Evolutionary conservation across 257 asterid species (phyloP).

Genomic region (Solanum sitiens): DNA sequence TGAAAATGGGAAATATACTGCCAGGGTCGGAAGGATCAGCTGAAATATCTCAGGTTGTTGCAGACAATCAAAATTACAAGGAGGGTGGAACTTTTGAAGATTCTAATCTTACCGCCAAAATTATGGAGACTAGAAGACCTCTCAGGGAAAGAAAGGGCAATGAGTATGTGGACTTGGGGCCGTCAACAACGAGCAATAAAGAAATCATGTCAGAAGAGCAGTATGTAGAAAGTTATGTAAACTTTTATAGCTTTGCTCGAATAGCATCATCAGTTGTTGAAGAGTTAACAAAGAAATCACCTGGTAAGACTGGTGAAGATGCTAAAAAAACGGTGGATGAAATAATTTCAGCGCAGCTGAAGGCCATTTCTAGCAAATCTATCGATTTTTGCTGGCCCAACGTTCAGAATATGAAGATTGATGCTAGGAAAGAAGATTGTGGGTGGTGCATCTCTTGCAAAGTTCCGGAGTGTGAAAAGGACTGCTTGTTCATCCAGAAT

Average conservation of each 20-base stretch:
- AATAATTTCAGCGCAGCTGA: constrained; percentile 52
- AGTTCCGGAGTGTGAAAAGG: constrained; percentile 53
- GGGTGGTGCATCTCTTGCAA: constrained; percentile 92
- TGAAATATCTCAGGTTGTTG: constrained; percentile 49
- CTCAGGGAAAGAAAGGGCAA: constrained; percentile 14
- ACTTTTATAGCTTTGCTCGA: constrained; percentile 66
- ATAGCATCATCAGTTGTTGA: constrained; percentile 47
- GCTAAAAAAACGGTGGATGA: constrained; percentile 49
- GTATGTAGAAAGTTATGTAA: constrained; percentile 31
- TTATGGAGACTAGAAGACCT: constrained; percentile 16
- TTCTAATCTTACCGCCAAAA: constrained; percentile 20
- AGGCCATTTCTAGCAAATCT: constrained; percentile 48
- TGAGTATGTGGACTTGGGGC: constrained; percentile 14
- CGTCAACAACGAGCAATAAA: constrained; percentile 1
- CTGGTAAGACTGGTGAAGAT: constrained; percentile 32
- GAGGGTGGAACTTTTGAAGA: constrained; percentile 24
- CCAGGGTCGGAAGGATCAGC: constrained; percentile 72
- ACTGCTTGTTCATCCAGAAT: constrained; percentile 60
- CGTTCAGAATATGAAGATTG: constrained; percentile 18
- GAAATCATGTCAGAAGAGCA: constrained; percentile 17
- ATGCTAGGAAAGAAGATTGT: constrained; percentile 62
- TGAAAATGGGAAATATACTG: constrained; percentile 34
- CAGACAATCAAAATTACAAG: constrained; percentile 14
- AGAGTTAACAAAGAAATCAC: constrained; percentile 38
- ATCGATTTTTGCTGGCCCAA: constrained; percentile 65